These are phyloP conservation scores for Penicillium odoratum DNA, from an alignment of 495 filamentous ascomycete species.

Conservation along the genomic window DNA sequence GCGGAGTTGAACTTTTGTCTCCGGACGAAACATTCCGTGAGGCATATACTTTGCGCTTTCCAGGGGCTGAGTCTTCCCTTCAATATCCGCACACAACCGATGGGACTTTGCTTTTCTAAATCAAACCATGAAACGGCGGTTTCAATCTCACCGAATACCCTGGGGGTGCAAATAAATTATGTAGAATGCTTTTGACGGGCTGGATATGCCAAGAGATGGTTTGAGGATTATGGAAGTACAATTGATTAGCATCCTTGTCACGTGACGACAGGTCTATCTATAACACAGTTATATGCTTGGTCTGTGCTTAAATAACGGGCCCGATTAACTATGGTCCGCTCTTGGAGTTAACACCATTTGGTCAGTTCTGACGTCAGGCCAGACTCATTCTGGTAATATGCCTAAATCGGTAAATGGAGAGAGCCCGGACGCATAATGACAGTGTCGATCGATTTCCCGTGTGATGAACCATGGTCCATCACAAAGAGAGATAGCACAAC, in stretches of 20 bases:
- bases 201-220: too few relatives aligned
- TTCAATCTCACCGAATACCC: too few relatives aligned
- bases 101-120: background rate
- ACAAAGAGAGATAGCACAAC: slow-evolving; percentile 3
- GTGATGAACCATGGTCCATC: background rate
- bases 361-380: slow-evolving; percentile 18
- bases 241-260: too few relatives aligned
- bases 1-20: background rate
- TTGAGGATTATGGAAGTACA: too few relatives aligned
- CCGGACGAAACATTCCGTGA: background rate
- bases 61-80: background rate
- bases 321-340: too few relatives aligned
- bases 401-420: slow-evolving; percentile 1
- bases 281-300: too few relatives aligned
- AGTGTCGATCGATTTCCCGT: slow-evolving; percentile 20
- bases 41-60: background rate
- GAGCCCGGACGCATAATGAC: slow-evolving; percentile 13
- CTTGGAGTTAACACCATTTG: too few relatives aligned
- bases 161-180: too few relatives aligned
- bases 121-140: too few relatives aligned
- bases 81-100: background rate
- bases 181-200: too few relatives aligned
- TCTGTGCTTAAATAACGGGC: too few relatives aligned
- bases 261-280: too few relatives aligned
- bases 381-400: background rate